phyloP scores from a whole-genome alignment of 441 rosid species.

The Erysimum cheiri region DNA sequence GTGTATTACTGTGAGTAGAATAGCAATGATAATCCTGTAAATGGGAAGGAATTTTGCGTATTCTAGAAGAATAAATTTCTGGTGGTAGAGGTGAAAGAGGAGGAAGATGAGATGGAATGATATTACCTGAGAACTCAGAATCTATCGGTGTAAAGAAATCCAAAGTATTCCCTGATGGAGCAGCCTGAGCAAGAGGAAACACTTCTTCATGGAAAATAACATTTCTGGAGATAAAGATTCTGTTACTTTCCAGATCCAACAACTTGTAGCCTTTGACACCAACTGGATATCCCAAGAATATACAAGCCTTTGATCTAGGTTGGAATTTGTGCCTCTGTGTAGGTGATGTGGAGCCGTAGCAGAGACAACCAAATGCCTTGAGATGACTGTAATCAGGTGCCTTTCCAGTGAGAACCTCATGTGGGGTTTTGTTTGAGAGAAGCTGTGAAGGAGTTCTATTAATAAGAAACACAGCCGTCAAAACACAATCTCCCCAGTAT shows the following conservation, averaged over 20 bases:
- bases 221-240: not conserved
- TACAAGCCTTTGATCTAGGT: not conserved
- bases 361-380: not conserved
- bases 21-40: not conserved
- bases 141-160: not conserved
- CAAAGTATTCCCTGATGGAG: not conserved
- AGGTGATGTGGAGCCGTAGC: not conserved
- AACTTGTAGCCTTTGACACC: not conserved
- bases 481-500: not conserved
- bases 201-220: not conserved
- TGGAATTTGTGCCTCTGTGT: not conserved
- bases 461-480: not conserved
- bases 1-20: rapidly evolving
- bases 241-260: not conserved
- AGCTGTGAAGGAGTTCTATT: not conserved
- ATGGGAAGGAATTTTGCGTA: not conserved
- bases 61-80: not conserved
- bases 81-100: not conserved
- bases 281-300: not conserved
- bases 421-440: not conserved
- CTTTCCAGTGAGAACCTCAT: not conserved
- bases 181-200: not conserved
- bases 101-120: too few species aligned
- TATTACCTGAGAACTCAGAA: not conserved
- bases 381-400: not conserved